Evolutionary conservation across 345 rosid species (phyloP), one percentile per base, ranked within the genome.

Genomic region (Salix dunnii): DNA sequence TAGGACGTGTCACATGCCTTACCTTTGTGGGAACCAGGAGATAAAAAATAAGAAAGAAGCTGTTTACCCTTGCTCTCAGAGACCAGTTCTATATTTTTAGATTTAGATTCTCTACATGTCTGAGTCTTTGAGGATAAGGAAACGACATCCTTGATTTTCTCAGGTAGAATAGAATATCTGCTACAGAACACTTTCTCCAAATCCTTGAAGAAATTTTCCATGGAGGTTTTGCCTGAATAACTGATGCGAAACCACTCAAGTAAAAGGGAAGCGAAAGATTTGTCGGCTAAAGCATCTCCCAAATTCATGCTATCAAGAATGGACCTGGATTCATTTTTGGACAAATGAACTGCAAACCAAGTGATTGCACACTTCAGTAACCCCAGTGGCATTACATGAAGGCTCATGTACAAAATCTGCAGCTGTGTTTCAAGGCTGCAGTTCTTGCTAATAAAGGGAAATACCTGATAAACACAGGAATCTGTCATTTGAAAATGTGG

Each of bases 331-430:
- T 90, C 92, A 53, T 77, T 83, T 77, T 84, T 89, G 23, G 92
- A 84, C 25, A 94, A 82, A 84, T 85, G 83, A 71, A 91, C 55
- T 64, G 91, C 88, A 74, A 92, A 91, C 96, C 97, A 94, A 58
- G 85, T 88, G 42, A 90, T 83, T 73, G 81, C 85, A 83, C 92
- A 91, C 81, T 88, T 86, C 3, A 94, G 84, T 80, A 92, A 78
- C 69, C 96, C 98, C 17, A 92, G 86, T 60, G 98, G 98, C 86
- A 94, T 84, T 74, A 88, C 82, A 76, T 82, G 85, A 71, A 90
- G 84, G 85, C 92, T 88, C 83, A 63, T 67, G 79, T 79, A 87
- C 23, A 91, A 78, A 71, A 90, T 91, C 79, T 77, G 86, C 72
- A 80, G 85, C 77, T 91, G 96, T 80, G 86, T 83, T 78, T 89